phyloP scores from a whole-genome alignment of 345 rosid genomes.

The Citrus glauca region DNA sequence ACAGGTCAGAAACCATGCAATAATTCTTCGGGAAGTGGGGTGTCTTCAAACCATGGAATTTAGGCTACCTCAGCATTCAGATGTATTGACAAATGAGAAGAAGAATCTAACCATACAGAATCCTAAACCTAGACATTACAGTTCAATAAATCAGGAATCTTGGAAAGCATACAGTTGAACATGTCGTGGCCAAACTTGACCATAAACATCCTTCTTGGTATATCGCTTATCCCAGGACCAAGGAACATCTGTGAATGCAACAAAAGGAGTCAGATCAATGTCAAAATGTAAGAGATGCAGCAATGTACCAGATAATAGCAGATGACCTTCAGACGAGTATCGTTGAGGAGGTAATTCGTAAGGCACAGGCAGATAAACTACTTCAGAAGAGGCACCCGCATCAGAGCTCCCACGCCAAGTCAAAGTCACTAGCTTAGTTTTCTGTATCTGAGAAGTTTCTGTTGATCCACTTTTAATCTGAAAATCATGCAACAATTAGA shows the following conservation, averaged over 20 bases:
- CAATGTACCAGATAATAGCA: neutral
- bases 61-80: neutral
- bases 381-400: constrained; percentile 31
- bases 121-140: neutral
- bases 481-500: constrained; percentile 1
- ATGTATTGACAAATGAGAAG: neutral
- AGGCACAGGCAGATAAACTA: constrained; percentile 66
- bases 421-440: constrained; percentile 61
- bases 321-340: constrained; percentile 65
- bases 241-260: constrained; percentile 59
- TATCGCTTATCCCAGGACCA: constrained; percentile 95
- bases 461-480: constrained; percentile 21
- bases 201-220: constrained; percentile 68
- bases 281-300: neutral
- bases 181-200: constrained; percentile 76
- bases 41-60: neutral
- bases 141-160: constrained; percentile 16
- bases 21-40: no score
- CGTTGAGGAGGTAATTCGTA: constrained; percentile 77
- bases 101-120: constrained; percentile 4
- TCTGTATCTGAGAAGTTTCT: constrained; percentile 20
- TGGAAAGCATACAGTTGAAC: constrained; percentile 32
- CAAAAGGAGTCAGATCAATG: neutral
- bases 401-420: constrained; percentile 47
- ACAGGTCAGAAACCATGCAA: neutral